Percentiles rank a stretch among this genome's conserved stretches.
Conservation (phyloP, 148 eudicot species). For the Cornus kousa region DNA sequence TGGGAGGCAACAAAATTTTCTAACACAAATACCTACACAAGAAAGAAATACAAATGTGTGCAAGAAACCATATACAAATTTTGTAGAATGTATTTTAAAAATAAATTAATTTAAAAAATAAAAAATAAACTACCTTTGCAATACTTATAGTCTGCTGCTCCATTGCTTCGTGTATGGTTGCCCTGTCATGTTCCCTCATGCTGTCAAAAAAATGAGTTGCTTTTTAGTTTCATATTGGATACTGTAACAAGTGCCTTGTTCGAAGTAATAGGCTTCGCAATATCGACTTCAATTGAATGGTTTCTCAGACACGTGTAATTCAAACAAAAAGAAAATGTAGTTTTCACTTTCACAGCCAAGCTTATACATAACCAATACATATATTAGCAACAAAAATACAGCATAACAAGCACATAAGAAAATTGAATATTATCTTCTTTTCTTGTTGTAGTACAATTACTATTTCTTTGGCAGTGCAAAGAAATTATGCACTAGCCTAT, state of each 20-base stretch:
- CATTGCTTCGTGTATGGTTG: conserved; percentile 99
- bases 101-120: neutral
- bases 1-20: neutral
- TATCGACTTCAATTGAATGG: neutral
- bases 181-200: conserved; percentile 98
- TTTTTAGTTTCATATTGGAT: neutral
- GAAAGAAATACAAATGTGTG: neutral
- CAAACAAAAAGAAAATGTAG: neutral
- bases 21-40: neutral
- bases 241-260: neutral
- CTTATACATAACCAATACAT: neutral
- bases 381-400: neutral
- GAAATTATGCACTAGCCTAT: too few species aligned
- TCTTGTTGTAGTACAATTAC: neutral
- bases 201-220: conserved; percentile 36
- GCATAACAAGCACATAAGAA: neutral
- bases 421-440: neutral
- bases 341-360: neutral
- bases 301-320: neutral
- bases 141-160: conserved; percentile 98
- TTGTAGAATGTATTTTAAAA: neutral
- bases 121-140: conserved; percentile 51
- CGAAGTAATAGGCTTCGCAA: neutral
- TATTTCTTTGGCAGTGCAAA: too few species aligned
- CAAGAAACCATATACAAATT: neutral